Evolutionary conservation across 2,329 filamentous ascomycete genomes (phyloP).

Genomic region (Colletotrichum sp.): DNA sequence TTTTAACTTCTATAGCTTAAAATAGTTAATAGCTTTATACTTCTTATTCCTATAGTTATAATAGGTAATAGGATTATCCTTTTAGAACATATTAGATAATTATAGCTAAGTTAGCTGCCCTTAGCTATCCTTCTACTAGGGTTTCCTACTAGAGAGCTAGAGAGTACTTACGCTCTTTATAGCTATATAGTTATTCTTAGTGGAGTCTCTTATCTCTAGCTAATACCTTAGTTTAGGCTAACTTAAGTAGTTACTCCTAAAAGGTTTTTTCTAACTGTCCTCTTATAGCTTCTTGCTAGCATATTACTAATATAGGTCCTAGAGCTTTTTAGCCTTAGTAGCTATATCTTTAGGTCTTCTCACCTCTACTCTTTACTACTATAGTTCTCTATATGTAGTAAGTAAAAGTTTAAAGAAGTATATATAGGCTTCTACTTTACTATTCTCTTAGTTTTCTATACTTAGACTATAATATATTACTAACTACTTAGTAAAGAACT

Average conservation of each 20-base stretch:
- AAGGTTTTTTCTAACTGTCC: neutral
- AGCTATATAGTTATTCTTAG: neutral
- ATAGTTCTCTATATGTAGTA: neutral
- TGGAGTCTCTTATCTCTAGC: neutral
- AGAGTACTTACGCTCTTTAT: neutral
- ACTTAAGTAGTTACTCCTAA: neutral
- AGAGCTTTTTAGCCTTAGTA: neutral
- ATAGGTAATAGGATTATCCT: neutral
- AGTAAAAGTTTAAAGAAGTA: neutral
- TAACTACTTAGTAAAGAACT: neutral
- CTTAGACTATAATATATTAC: neutral
- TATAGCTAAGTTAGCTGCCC: fast-evolving
- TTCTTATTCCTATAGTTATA: neutral
- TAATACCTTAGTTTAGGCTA: neutral
- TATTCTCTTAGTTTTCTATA: neutral
- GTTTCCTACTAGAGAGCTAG: neutral
- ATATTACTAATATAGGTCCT: neutral
- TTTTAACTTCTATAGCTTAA: neutral
- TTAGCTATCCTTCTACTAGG: neutral
- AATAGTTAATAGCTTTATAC: neutral
- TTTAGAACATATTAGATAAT: neutral
- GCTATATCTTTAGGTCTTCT: neutral
- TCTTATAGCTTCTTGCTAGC: neutral
- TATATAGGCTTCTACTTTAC: neutral
- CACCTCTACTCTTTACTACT: neutral